Conservation (phyloP, 768 basidiomycete species). For the Tulasnella sp. region DNA sequence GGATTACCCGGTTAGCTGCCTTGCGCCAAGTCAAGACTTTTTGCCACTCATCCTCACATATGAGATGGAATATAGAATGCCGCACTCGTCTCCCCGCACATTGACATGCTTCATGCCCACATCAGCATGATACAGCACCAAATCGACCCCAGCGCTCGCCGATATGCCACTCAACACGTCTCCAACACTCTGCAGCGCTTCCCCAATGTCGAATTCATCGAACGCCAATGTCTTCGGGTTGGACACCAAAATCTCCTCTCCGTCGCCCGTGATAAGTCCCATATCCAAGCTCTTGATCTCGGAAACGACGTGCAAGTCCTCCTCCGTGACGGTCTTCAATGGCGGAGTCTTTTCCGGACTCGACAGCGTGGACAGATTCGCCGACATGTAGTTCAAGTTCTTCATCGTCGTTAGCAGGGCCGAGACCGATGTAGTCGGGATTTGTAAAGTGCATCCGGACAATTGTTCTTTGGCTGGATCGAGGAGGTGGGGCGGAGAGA, state of each 20-base stretch:
- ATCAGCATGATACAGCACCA: conserved; percentile 88
- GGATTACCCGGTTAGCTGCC: neutral
- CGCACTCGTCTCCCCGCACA: conserved; percentile 81
- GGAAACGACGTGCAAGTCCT: neutral
- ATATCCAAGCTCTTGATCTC: conserved; percentile 1
- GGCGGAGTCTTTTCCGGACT: conserved; percentile 21
- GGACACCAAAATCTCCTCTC: conserved; percentile 8
- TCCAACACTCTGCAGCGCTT: conserved; percentile 82
- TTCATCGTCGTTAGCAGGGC: conserved; percentile 90
- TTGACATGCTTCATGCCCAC: conserved; percentile 81
- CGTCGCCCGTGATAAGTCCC: conserved; percentile 3
- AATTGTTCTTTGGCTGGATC: conserved; percentile 94
- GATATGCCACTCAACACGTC: conserved; percentile 83
- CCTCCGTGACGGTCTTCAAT: neutral
- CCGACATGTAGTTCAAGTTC: conserved; percentile 87
- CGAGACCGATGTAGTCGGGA: conserved; percentile 83
- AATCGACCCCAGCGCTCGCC: conserved; percentile 77
- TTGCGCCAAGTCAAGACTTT: neutral
- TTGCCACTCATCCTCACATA: conserved; percentile 58
- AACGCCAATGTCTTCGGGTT: conserved; percentile 25
- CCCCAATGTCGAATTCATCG: conserved; percentile 89
- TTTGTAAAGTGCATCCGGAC: conserved; percentile 78
- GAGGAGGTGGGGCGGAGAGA: conserved; percentile 83
- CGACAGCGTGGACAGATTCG: conserved; percentile 54
- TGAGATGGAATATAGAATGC: conserved; percentile 70